A percentile compares a stretch with the other conserved stretches of the same genome.
Evolutionary conservation across 805 yeast species (phyloP).

Genomic region (Cyberlindnera mycetangii): DNA sequence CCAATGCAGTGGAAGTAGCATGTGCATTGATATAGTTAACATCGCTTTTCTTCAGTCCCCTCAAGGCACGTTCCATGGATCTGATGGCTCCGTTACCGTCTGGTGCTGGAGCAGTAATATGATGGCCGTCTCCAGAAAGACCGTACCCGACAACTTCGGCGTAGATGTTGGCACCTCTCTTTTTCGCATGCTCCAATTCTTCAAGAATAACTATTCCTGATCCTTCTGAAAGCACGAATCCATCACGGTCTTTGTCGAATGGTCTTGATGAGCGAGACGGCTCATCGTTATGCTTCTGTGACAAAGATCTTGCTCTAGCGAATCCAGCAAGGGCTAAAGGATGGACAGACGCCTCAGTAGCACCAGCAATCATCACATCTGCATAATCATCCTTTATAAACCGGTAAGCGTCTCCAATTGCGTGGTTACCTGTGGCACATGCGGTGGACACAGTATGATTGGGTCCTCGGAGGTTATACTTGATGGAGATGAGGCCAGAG

Average conservation of each 20-base stretch:
- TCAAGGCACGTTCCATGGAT: constrained; percentile 78
- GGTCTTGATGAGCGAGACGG: constrained; percentile 80
- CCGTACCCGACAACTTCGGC: constrained; percentile 91
- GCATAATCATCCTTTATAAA: constrained; percentile 79
- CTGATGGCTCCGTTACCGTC: constrained; percentile 81
- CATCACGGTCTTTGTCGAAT: constrained; percentile 72
- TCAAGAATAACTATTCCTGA: constrained; percentile 80
- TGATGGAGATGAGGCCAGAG: constrained; percentile 83
- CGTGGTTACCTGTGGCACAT: constrained; percentile 93
- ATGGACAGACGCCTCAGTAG: constrained; percentile 82
- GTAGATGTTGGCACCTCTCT: constrained; percentile 63
- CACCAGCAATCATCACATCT: constrained; percentile 91
- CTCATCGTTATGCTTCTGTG: constrained; percentile 55
- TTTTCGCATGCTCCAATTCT: constrained; percentile 67
- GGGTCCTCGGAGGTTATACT: constrained; percentile 76
- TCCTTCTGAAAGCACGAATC: constrained; percentile 95
- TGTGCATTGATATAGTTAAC: constrained; percentile 90
- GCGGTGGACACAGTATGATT: constrained; percentile 89
- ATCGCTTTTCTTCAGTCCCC: constrained; percentile 40
- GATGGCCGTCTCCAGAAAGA: constrained; percentile 84
- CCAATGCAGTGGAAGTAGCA: constrained; percentile 89
- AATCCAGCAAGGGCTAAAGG: constrained; percentile 89
- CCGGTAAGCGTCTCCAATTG: constrained; percentile 89
- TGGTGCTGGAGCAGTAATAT: constrained; percentile 86
- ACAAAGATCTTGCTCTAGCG: constrained; percentile 81